Evolutionary conservation across 2,329 filamentous ascomycete species (phyloP), one percentile per base, ranked within the genome.

Genomic region (Allantophomopsis lycopodina): DNA sequence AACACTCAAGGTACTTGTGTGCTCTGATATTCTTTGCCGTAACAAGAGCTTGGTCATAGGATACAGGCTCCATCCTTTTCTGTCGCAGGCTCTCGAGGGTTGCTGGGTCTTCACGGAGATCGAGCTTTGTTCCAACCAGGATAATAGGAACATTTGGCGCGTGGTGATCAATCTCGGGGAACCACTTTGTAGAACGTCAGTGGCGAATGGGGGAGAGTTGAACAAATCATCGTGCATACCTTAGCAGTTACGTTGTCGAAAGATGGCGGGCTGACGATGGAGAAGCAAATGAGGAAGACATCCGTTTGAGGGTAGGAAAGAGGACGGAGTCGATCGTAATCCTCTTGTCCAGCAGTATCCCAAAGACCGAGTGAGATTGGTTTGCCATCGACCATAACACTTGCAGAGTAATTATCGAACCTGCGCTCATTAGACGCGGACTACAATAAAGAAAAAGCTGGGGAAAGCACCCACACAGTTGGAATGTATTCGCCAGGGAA

Each of bases 401-500:
- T 94, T 48, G 91, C 91, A 31, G 89, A 94, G 70, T 96, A 96
- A 69, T 98, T 98, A 61, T 96, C 89, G 65, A 96, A 96, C 47
- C 87, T 94, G 51, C 15, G 44, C 38, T 35, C 35, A 36, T 49
- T 50, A 48, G 48, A 45, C 39, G 38, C n/a, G 7, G 33, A 23
- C 20, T 35, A 15, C 38, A 18, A 35, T 17, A 35, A 38, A 8
- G 13, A 23, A 37, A 12, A 40, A 42, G 40, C 34, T 14, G 7
- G 6, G 6, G 39, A 40, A 12, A 33, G 42, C 34, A 47, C 81
- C 63, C 67, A 91, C 83, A 98, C 91, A 54, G 91, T 98, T 50
- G 91, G 91, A 54, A 98, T 96, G 65, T 98, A 98, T 72, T 98
- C 91, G 63, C 91, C 91, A n/a, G 91, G 91, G 62, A 98, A 98